Evolutionary conservation across 2,329 filamentous ascomycete genomes (phyloP).

Genomic region (Nemania serpens): DNA sequence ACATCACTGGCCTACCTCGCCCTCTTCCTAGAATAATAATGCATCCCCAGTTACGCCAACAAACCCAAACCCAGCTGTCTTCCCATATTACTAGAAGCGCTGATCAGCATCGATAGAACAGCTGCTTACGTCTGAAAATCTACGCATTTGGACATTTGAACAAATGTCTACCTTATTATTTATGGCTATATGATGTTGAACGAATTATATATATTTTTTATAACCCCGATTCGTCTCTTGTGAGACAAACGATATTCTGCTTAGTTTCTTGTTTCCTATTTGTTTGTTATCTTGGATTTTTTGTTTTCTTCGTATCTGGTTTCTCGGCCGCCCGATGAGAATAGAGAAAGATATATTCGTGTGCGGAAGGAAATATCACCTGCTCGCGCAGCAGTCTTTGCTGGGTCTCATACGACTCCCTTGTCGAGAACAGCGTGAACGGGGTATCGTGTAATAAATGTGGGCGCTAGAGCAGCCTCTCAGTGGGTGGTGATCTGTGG

Average conservation of each 20-base stretch:
- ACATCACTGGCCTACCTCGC: too few relatives aligned
- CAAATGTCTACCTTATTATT: not conserved
- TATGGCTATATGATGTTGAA: conserved; percentile 4
- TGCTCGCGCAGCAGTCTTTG: conserved; percentile 11
- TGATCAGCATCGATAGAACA: too few relatives aligned
- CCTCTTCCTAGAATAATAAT: too few relatives aligned
- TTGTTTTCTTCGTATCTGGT: conserved; percentile 1
- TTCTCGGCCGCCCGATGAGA: conserved; percentile 13
- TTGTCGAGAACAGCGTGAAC: conserved; percentile 16
- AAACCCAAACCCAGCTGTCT: too few relatives aligned
- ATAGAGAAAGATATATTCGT: conserved; percentile 27
- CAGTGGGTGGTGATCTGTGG: not conserved
- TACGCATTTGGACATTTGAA: too few relatives aligned
- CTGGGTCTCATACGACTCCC: conserved; percentile 22
- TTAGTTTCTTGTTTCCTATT: conserved; percentile 23
- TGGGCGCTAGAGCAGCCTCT: not conserved
- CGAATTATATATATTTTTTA: conserved; percentile 27
- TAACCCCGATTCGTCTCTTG: conserved; percentile 26
- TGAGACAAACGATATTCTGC: conserved; percentile 22
- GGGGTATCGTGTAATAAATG: not conserved
- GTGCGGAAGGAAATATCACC: conserved; percentile 32
- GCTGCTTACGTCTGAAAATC: too few relatives aligned
- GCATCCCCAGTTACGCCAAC: too few relatives aligned
- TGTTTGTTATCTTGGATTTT: conserved; percentile 19
- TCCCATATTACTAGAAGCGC: too few relatives aligned